Evolutionary conservation across 2,329 filamentous ascomycete genomes (phyloP).

Genomic region (Rutstroemia sp.): DNA sequence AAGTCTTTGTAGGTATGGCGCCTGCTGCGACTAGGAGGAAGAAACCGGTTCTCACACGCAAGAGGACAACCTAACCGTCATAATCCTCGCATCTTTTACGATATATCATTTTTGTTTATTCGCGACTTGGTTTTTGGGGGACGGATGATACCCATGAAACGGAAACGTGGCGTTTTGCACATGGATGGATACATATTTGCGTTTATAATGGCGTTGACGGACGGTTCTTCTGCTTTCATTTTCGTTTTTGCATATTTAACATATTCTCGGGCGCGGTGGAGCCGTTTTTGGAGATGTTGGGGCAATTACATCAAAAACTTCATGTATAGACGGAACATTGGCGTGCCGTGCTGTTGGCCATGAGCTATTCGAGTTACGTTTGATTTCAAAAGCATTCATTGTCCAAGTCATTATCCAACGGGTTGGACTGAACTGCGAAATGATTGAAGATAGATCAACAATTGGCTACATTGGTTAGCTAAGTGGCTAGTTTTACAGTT

Average conservation of each 20-base stretch:
- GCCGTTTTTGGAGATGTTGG: neutral
- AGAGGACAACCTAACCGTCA: slow-evolving; percentile 4
- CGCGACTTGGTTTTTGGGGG: neutral
- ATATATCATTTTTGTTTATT: slow-evolving; percentile 5
- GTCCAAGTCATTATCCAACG: neutral
- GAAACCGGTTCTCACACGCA: neutral
- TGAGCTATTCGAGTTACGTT: too few species aligned
- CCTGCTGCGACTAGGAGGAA: slow-evolving; percentile 6
- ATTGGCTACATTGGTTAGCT: neutral
- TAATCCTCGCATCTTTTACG: neutral
- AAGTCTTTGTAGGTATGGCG: slow-evolving; percentile 23
- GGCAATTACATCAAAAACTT: neutral
- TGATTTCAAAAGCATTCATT: too few species aligned
- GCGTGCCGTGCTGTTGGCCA: too few species aligned
- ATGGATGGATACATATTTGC: neutral
- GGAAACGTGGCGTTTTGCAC: slow-evolving; percentile 8
- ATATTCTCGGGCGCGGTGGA: neutral
- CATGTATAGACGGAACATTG: too few species aligned
- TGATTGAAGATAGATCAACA: neutral
- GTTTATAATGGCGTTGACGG: slow-evolving; percentile 3
- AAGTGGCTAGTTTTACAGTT: neutral
- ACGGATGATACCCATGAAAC: slow-evolving; percentile 8
- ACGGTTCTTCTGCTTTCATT: neutral
- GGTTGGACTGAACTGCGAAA: neutral
- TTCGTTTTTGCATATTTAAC: too few species aligned